These are phyloP conservation scores for Xylaria digitata DNA, from an alignment of 2,329 filamentous ascomycete genomes.

Conservation along the genomic window DNA sequence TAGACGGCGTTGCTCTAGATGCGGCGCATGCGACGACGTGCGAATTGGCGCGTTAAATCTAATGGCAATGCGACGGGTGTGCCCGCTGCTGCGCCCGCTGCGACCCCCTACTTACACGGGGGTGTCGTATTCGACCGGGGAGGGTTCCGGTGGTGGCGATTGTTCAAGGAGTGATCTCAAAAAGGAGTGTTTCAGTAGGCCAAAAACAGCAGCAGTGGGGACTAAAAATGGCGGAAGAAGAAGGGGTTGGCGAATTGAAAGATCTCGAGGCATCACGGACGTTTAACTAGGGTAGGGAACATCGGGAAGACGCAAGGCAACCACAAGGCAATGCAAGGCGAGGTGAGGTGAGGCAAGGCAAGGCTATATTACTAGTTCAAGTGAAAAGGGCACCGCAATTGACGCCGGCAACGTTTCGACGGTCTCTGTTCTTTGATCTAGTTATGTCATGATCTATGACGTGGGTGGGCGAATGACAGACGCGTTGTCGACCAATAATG, in stretches of 20 bases:
- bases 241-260: conserved; percentile 8
- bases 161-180: conserved; percentile 2
- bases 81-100: conserved; percentile 10
- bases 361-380: neutral
- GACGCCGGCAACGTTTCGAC: neutral
- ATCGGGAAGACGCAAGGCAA: neutral
- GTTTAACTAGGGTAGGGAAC: neutral
- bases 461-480: conserved; percentile 16
- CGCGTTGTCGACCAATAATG: conserved; percentile 12
- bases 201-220: conserved; percentile 1
- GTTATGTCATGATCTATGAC: conserved; percentile 16
- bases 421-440: no score
- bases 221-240: neutral
- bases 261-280: conserved; percentile 26
- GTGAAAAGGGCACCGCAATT: neutral
- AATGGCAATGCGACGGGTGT: conserved; percentile 23
- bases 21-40: conserved; percentile 10
- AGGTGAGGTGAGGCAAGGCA: neutral
- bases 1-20: conserved; percentile 1
- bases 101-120: conserved; percentile 8
- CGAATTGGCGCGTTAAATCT: conserved; percentile 18
- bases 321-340: conserved; percentile 1
- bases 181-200: conserved; percentile 9
- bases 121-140: conserved; percentile 18
- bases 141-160: conserved; percentile 8